A percentile compares a stretch with the other conserved stretches of the same genome.
These are phyloP conservation scores for Austroboletus eburneus DNA, from an alignment of 768 basidiomycete genomes.

Conservation along the genomic window DNA sequence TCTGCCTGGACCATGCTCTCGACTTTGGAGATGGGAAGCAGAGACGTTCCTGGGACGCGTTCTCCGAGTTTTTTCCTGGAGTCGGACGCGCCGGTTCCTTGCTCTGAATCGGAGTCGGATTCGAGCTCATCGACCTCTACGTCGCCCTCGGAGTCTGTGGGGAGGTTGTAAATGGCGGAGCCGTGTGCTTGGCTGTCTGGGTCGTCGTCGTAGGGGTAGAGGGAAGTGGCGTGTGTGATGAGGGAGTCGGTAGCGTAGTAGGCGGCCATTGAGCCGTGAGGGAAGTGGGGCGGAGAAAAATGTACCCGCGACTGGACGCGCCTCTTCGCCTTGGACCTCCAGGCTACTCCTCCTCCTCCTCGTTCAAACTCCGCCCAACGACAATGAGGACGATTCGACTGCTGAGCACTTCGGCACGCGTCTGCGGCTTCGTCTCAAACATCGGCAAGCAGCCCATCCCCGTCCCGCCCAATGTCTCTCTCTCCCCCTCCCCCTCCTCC, in stretches of 20 bases:
- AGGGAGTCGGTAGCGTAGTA: constrained; percentile 28
- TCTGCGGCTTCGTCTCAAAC: constrained; percentile 51
- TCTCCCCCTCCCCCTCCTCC: constrained; percentile 33
- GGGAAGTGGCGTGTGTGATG: constrained; percentile 30
- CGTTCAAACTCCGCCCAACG: neutral
- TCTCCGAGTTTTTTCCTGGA: constrained; percentile 30
- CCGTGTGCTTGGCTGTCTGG: constrained; percentile 20
- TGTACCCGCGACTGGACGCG: too few relatives aligned
- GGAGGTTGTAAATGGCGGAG: constrained; percentile 30
- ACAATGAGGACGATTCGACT: constrained; percentile 26
- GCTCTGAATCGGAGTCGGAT: constrained; percentile 31
- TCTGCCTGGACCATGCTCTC: constrained; percentile 80
- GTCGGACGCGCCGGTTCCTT: constrained; percentile 21
- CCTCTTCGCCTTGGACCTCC: too few relatives aligned
- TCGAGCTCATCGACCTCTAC: constrained; percentile 34
- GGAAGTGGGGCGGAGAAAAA: constrained; percentile 3
- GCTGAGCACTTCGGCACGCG: constrained; percentile 49
- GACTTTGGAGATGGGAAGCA: constrained; percentile 61
- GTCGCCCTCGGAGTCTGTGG: constrained; percentile 33
- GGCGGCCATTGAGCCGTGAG: constrained; percentile 24
- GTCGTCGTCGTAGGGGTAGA: constrained; percentile 31
- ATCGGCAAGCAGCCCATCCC: constrained; percentile 59
- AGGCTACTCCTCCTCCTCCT: constrained; percentile 4
- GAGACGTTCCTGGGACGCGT: constrained; percentile 60
- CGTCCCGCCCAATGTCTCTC: constrained; percentile 46